Evolutionary conservation across 129 eudicot genomes (phyloP), one percentile per base, ranked within the genome.

Genomic region (Flaveria sonorensis): DNA sequence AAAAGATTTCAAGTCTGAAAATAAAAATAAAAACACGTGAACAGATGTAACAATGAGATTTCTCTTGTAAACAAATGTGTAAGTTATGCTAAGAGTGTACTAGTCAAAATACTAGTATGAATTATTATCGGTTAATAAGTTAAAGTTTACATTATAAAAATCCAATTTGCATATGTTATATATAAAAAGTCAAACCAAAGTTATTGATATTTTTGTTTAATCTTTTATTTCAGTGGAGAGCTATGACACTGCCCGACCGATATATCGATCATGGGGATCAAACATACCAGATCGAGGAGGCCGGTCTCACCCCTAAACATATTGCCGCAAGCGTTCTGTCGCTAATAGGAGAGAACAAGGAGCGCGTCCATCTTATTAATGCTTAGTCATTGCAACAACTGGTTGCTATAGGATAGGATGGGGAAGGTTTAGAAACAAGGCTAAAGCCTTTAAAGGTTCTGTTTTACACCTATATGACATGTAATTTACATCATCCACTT

Each of bases 191-290:
- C 26, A 24, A 24, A 7, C 62, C 12, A 10, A 60, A 26, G 9
- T 61, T 26, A 61, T 61, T 26, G 26, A 14, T 24, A 24, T 26
- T 24, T 24, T 8, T 13, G 42, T 19, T 26, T 61, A 21, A 26
- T 61, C 42, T 51, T 53, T 15, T 48, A 10, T 47, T n/a, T 63
- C 76, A 80, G 84, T 78, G 79, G 91, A 89, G 96, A 72, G 80
- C 96, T n/a, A 85, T 89, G 92, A 81, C 82, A 23, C 85, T 89
- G 10, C 96, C 92, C 0, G 96, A 89, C 57, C 79, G 87, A 67
- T 89, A 89, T 59, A 87, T 89, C 7, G 89, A 89, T 0, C 96
- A 89, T 64, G 96, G 92, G 3, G 77, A 81, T 28, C 88, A 77
- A 5, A 36, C 20, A 5, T 70, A 85, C 52, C 96, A 89, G 68